phyloP scores from a whole-genome alignment of 495 filamentous ascomycete species.

The Barbatosphaeria neglecta region DNA sequence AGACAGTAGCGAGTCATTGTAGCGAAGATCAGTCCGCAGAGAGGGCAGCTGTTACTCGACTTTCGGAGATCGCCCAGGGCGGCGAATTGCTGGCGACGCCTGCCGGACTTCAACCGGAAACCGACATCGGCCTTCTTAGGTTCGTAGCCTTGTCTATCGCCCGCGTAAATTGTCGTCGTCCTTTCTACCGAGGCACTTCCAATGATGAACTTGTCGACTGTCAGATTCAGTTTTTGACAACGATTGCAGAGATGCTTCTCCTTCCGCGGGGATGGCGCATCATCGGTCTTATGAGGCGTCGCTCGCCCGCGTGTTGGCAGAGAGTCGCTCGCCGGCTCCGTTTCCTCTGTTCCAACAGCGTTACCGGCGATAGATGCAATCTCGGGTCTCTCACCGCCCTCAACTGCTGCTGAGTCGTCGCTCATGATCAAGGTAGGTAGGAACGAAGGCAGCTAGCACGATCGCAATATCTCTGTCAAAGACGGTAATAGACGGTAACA shows the following conservation, averaged over 20 bases:
- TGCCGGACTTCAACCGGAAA: not conserved
- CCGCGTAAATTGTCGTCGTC: not conserved
- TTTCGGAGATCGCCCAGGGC: not conserved
- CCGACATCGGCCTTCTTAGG: not conserved
- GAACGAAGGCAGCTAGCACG: not conserved
- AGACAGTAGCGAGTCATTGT: not conserved
- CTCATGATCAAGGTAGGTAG: not conserved
- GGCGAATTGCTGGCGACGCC: not conserved
- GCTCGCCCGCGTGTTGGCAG: too few species aligned
- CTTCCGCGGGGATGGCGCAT: not conserved
- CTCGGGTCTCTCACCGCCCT: not conserved
- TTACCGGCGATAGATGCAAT: not conserved
- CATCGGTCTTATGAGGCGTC: too few species aligned
- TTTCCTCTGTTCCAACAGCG: not conserved
- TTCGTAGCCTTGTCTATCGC: not conserved
- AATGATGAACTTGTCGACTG: not conserved
- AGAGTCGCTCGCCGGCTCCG: too few species aligned
- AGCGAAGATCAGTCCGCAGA: not conserved
- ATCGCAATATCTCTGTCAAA: not conserved
- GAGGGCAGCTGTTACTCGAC: not conserved
- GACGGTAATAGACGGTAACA: not conserved
- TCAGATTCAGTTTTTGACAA: not conserved
- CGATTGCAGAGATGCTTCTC: not conserved
- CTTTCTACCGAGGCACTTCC: not conserved
- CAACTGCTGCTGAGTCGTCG: not conserved